A percentile compares a stretch with the other conserved stretches of the same genome.
These are phyloP conservation scores for Paspalum notatum DNA, from an alignment of 176 grass and related monocot genomes.

Conservation along the genomic window DNA sequence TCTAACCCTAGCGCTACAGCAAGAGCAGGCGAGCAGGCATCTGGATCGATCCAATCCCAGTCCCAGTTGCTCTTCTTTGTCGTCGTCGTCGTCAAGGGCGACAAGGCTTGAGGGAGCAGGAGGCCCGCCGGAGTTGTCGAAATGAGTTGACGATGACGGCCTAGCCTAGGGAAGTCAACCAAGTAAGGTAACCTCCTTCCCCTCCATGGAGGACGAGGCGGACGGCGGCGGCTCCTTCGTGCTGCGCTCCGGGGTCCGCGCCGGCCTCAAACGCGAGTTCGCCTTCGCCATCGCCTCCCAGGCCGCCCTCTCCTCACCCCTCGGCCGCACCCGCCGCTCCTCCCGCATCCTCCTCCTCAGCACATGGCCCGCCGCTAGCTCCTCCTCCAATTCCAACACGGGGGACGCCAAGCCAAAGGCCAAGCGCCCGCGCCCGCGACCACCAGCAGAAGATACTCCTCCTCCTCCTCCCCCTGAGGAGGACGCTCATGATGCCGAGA, in stretches of 20 bases:
- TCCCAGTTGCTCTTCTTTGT: too few species aligned
- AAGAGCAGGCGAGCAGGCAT: too few species aligned
- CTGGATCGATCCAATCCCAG: too few species aligned
- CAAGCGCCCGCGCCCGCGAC: slow-evolving; percentile 49
- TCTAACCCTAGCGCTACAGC: too few species aligned
- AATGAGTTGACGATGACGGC: too few species aligned
- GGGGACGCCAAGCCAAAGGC: slow-evolving; percentile 2
- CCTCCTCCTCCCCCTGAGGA: not conserved
- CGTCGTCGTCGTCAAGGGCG: too few species aligned
- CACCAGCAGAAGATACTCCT: not conserved
- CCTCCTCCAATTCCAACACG: not conserved
- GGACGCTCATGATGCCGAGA: not conserved
- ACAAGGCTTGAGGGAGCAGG: too few species aligned
- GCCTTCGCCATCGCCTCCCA: slow-evolving; percentile 84
- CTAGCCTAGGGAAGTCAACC: too few species aligned
- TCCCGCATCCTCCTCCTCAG: slow-evolving; percentile 30
- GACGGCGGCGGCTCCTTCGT: slow-evolving; percentile 56
- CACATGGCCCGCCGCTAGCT: not conserved
- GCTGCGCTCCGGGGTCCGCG: slow-evolving; percentile 88
- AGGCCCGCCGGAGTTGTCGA: too few species aligned
- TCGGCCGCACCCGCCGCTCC: slow-evolving; percentile 74
- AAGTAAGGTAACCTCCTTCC: not conserved
- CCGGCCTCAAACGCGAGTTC: slow-evolving; percentile 91
- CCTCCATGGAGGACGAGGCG: not conserved
- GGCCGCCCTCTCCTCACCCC: slow-evolving; percentile 50